Percentiles rank a stretch among this genome's conserved stretches.
Evolutionary conservation across 768 basidiomycete species (phyloP).

Genomic region (Russula foetens): DNA sequence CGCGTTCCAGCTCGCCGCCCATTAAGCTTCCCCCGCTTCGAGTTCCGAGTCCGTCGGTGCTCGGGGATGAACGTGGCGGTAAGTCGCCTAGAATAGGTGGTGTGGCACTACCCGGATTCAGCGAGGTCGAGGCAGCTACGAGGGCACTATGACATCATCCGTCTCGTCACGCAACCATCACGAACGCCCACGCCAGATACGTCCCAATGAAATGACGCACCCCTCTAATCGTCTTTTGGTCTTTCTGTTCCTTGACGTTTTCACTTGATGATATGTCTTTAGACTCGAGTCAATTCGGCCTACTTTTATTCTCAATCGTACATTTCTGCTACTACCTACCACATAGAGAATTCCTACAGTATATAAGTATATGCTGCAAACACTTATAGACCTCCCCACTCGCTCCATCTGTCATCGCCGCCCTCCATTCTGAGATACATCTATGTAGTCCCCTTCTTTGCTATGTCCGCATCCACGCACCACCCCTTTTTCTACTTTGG

Average conservation of each 20-base stretch:
- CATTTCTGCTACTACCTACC: neutral
- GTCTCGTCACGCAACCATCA: neutral
- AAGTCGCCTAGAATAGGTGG: slow-evolving; percentile 18
- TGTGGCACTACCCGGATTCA: slow-evolving; percentile 26
- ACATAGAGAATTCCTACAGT: slow-evolving; percentile 7
- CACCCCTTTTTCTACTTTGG: neutral
- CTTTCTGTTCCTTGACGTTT: neutral
- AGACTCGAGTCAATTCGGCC: neutral
- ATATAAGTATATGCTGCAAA: slow-evolving; percentile 11
- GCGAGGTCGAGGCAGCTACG: slow-evolving; percentile 26
- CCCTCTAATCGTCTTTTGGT: neutral
- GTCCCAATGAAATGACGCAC: neutral
- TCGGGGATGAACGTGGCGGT: slow-evolving; percentile 10
- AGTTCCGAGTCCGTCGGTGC: slow-evolving; percentile 29
- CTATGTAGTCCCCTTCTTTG: neutral
- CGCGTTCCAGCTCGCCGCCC: slow-evolving; percentile 60
- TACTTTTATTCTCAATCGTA: neutral
- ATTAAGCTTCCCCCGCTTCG: slow-evolving; percentile 67
- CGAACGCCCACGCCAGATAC: neutral
- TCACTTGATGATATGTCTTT: neutral
- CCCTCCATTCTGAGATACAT: neutral
- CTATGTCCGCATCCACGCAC: neutral
- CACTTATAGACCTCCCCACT: slow-evolving; percentile 7
- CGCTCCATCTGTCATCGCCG: slow-evolving; percentile 2
- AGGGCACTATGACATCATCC: slow-evolving; percentile 6